Conservation (phyloP, 2,329 filamentous ascomycete species). For the Sclerotinia borealis region DNA sequence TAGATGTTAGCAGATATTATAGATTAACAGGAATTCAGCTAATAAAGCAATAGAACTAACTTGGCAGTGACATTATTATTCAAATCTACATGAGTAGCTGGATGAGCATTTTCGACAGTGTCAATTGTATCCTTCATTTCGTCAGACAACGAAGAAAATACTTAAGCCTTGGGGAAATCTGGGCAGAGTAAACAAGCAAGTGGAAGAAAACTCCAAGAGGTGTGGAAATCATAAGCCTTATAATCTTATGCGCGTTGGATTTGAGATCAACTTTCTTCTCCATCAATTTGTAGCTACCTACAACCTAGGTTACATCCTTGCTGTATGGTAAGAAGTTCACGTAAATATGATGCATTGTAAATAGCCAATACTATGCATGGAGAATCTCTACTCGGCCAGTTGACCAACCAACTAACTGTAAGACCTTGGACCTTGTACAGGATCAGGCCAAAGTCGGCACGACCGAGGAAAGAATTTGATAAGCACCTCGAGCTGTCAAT, state of each 20-base stretch:
- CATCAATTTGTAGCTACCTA: neutral
- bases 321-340: neutral
- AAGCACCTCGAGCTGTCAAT: no score
- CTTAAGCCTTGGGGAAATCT: neutral
- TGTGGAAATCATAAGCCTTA: neutral
- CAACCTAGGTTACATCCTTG: neutral
- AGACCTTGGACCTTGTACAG: neutral
- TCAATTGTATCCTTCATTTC: conserved; percentile 7
- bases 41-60: conserved; percentile 4
- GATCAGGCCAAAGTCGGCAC: neutral
- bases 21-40: neutral
- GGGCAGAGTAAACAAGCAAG: neutral
- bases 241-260: neutral
- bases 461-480: no score
- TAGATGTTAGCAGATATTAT: neutral
- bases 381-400: neutral
- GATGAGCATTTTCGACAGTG: conserved; percentile 10
- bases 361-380: neutral
- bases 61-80: conserved; percentile 12
- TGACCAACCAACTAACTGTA: neutral
- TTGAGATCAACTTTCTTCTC: neutral
- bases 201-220: neutral
- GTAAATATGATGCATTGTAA: neutral
- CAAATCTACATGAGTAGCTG: conserved; percentile 7
- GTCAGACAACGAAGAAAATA: neutral